Evolutionary conservation across 306 rosid genomes (phyloP), one percentile per base, ranked within the genome.

Genomic region (Bauhinia variegata): DNA sequence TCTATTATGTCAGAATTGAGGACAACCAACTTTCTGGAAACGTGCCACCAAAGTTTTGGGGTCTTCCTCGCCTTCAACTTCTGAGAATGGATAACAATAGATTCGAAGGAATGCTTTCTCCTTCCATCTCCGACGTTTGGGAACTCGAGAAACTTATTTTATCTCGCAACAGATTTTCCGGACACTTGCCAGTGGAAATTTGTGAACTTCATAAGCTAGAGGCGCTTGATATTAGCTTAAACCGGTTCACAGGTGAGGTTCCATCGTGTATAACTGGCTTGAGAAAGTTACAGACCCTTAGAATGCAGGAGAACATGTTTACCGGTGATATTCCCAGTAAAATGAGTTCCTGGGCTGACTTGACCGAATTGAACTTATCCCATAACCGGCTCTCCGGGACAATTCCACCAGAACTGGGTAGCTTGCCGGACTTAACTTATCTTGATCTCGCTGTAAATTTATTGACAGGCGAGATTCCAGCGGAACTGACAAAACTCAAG

Each of bases 381-480:
- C 37, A 60, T 36, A 93, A 93, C 54, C 52, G 2, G 36, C 67
- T 93, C 41, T 4, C 76, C 7, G 92, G 99, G 39, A 17, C 76
- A 8, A 93, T 93, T 42, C 97, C 97, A 0, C 75, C 78, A 1
- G 61, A 76, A 17, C 83, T 93, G 0, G 96, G 96, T 0, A 6
- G 54, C 2, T 78, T 90, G 23, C 90, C 84, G 1, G 76, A 72
- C 9, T 74, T 93, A 31, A 82, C 59, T 5, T 85, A 75, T 68
- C 89, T 93, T 34, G 97, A 93, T 46, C 92, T 90, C 37, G 82
- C 97, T 10, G 62, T 7, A 4, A 93, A 93, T 52, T 65, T 8
- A 17, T 68, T 90, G 16, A 78, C 85, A 0, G 96, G 99, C 1
- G 62, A 76, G 67, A 90, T 95, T 65, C 97, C 95, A 14, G 62